Conservation (phyloP, 192 early-diverging fungal species). For the Funneliformis geosporum region DNA sequence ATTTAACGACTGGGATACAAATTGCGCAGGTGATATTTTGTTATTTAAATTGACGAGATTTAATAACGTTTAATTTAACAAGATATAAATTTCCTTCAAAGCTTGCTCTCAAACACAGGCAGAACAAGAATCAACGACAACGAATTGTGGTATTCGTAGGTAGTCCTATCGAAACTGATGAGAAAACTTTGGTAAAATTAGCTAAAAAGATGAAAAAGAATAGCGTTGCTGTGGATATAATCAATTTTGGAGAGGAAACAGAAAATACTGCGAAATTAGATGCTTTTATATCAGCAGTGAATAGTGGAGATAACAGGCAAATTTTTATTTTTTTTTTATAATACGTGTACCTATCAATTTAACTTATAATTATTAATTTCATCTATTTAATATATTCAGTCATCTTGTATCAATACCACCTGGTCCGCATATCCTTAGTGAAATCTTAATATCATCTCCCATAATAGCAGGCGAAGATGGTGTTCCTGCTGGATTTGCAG, state of each 20-base stretch:
- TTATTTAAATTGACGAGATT: background rate
- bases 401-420: constrained; percentile 92
- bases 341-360: too few species aligned
- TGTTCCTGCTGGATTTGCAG: constrained; percentile 63
- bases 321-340: background rate
- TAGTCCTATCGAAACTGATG: constrained; percentile 83
- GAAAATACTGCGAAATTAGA: constrained; percentile 88
- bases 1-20: constrained; percentile 86
- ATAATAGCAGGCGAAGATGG: constrained; percentile 87
- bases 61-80: background rate
- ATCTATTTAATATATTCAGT: constrained; percentile 41
- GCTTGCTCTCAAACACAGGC: constrained; percentile 94
- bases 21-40: constrained; percentile 81
- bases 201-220: constrained; percentile 99
- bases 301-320: constrained; percentile 89
- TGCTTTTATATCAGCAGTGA: constrained; percentile 87
- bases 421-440: constrained; percentile 89
- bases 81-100: constrained; percentile 32
- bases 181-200: constrained; percentile 80
- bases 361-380: background rate
- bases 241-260: constrained; percentile 93
- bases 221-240: constrained; percentile 90
- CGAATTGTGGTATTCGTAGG: constrained; percentile 93
- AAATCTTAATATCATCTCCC: constrained; percentile 82
- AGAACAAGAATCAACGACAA: constrained; percentile 95